Percentiles rank a stretch among this genome's conserved stretches.
Conservation (phyloP, 106 monocot species). For the Iris macrosiphon region DNA sequence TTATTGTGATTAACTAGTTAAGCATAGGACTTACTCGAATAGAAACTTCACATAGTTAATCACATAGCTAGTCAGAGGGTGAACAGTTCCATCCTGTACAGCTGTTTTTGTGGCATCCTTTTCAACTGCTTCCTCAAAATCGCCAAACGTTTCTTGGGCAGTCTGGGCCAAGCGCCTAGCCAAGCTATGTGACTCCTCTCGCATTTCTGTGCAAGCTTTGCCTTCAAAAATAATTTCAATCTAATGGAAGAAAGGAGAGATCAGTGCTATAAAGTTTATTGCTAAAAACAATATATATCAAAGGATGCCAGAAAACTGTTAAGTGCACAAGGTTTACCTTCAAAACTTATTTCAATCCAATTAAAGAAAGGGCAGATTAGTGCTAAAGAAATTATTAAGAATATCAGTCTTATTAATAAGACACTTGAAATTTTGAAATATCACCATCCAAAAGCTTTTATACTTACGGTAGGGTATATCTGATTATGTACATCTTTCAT, state of each 20-base stretch:
- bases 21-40: slow-evolving; percentile 29
- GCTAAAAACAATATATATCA: background rate
- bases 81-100: slow-evolving; percentile 89
- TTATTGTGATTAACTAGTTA: too few relatives aligned
- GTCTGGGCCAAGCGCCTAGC: slow-evolving; percentile 74
- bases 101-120: slow-evolving; percentile 91
- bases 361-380: too few relatives aligned
- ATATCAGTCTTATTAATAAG: too few relatives aligned
- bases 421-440: too few relatives aligned
- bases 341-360: too few relatives aligned
- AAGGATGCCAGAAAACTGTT: too few relatives aligned
- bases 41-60: slow-evolving; percentile 66
- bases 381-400: too few relatives aligned
- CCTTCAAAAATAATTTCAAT: slow-evolving; percentile 88
- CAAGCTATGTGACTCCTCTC: slow-evolving; percentile 53
- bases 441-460: too few relatives aligned
- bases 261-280: background rate
- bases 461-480: too few relatives aligned
- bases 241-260: slow-evolving; percentile 14
- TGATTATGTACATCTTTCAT: too few relatives aligned
- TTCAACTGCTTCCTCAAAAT: slow-evolving; percentile 98
- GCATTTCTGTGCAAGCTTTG: slow-evolving; percentile 63
- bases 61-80: slow-evolving; percentile 71
- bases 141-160: slow-evolving; percentile 80
- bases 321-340: too few relatives aligned